Percentiles rank a stretch among this genome's conserved stretches.
phyloP scores from a whole-genome alignment of 176 grass and related monocot species.

The Saccharum spontaneum region DNA sequence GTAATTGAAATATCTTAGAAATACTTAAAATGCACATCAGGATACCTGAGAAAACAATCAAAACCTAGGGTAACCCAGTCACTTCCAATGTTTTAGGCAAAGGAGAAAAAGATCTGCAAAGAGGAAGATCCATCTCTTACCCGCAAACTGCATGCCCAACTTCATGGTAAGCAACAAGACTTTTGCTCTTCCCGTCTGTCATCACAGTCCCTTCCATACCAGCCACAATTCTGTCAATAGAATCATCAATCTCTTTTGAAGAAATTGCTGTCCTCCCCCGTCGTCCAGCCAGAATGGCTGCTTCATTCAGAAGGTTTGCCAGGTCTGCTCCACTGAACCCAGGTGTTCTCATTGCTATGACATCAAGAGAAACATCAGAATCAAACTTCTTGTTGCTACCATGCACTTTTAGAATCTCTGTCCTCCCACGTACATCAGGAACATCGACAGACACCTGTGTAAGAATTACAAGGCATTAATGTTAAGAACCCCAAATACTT shows the following conservation, averaged over 20 bases:
- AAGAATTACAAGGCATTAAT: slow-evolving; percentile 24
- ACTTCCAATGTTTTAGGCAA: background rate
- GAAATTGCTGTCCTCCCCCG: slow-evolving; percentile 82
- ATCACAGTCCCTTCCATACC: slow-evolving; percentile 99
- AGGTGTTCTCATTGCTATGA: slow-evolving; percentile 98
- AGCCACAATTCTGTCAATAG: slow-evolving; percentile 98
- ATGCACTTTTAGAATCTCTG: slow-evolving; percentile 97
- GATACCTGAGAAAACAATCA: slow-evolving; percentile 2
- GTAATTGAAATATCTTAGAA: background rate
- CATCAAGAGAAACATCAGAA: slow-evolving; percentile 90
- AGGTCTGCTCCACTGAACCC: slow-evolving; percentile 99
- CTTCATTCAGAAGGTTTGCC: slow-evolving; percentile 97
- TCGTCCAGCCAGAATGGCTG: slow-evolving; percentile 87
- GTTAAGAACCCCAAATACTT: slow-evolving; percentile 3
- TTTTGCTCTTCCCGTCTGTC: slow-evolving; percentile 99
- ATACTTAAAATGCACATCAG: background rate
- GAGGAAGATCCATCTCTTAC: slow-evolving; percentile 45
- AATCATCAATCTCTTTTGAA: slow-evolving; percentile 97
- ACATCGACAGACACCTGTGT: slow-evolving; percentile 88
- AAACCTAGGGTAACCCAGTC: background rate
- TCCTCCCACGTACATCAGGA: slow-evolving; percentile 94
- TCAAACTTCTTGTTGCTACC: slow-evolving; percentile 95
- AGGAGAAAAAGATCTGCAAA: background rate
- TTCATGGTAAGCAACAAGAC: slow-evolving; percentile 99
- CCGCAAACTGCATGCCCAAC: slow-evolving; percentile 98